Evolutionary conservation across 1,284 basidiomycete genomes (phyloP).

Genomic region (Cryptococcus floricola): DNA sequence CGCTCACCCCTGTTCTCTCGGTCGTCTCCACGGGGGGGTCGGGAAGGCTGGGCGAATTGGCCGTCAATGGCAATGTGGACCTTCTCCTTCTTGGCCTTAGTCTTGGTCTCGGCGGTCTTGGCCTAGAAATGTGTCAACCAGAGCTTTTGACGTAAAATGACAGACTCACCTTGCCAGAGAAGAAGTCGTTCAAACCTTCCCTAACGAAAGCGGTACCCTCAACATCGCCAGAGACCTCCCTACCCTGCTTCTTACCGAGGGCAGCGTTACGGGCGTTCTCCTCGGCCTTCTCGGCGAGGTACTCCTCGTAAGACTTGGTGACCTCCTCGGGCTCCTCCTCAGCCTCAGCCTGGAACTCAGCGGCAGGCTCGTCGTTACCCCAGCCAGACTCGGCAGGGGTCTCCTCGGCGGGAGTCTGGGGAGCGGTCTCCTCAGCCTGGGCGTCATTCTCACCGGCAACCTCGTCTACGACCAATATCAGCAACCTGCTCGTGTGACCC

Average conservation of each 20-base stretch:
- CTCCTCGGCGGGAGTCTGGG: constrained; percentile 33
- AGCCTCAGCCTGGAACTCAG: constrained; percentile 24
- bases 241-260: constrained; percentile 35
- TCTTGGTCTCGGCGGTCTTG: constrained; percentile 74
- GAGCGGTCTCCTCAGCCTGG: constrained; percentile 47
- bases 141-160: not conserved
- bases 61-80: constrained; percentile 49
- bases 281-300: constrained; percentile 48
- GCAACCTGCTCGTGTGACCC: not conserved
- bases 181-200: constrained; percentile 46
- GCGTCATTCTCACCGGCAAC: constrained; percentile 52
- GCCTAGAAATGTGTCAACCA: constrained; percentile 57
- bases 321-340: constrained; percentile 86
- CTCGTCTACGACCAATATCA: constrained; percentile 38
- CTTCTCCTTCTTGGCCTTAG: constrained; percentile 66
- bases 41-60: constrained; percentile 44
- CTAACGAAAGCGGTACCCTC: constrained; percentile 43
- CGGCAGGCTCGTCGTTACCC: not conserved
- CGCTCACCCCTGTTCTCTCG: constrained; percentile 8
- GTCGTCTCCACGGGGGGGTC: constrained; percentile 26
- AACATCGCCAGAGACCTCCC: constrained; percentile 25
- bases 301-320: constrained; percentile 57
- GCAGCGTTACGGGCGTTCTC: constrained; percentile 34
- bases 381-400: constrained; percentile 44
- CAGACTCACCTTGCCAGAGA: constrained; percentile 46